Evolutionary conservation across 2,329 filamentous ascomycete genomes (phyloP).

Genomic region (Lasiodiplodia sp.): DNA sequence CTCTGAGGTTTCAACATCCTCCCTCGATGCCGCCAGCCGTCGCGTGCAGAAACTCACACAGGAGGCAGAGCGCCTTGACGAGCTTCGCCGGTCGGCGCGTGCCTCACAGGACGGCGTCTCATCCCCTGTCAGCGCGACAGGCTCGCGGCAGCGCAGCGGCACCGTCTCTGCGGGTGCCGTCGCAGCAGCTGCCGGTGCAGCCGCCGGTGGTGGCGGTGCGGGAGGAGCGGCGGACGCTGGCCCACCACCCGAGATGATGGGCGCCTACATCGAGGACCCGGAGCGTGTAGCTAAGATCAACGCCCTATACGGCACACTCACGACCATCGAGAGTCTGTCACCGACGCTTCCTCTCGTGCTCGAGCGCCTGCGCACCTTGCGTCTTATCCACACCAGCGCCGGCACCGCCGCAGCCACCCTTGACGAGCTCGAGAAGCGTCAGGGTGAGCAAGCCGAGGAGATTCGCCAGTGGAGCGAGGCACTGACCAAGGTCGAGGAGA

Average conservation of each 20-base stretch:
- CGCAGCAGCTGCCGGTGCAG: slow-evolving; percentile 47
- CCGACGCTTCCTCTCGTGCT: slow-evolving; percentile 86
- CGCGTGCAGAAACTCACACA: slow-evolving; percentile 73
- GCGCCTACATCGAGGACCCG: slow-evolving; percentile 55
- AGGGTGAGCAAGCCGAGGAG: slow-evolving; percentile 82
- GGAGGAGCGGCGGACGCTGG: slow-evolving; percentile 49
- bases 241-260: slow-evolving; percentile 25
- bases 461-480: slow-evolving; percentile 87
- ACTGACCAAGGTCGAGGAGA: slow-evolving; percentile 77
- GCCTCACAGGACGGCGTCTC: slow-evolving; percentile 21
- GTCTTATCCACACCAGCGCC: slow-evolving; percentile 85
- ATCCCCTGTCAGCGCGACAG: slow-evolving; percentile 1
- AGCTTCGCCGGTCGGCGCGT: slow-evolving; percentile 48
- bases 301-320: slow-evolving; percentile 85
- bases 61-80: slow-evolving; percentile 76
- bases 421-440: slow-evolving; percentile 77
- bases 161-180: not conserved
- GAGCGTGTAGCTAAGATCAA: slow-evolving; percentile 89
- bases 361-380: slow-evolving; percentile 82
- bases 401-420: slow-evolving; percentile 81
- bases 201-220: slow-evolving; percentile 43
- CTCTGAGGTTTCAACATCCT: slow-evolving; percentile 73
- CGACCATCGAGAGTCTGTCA: slow-evolving; percentile 85
- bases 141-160: slow-evolving; percentile 21
- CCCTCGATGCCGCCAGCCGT: slow-evolving; percentile 74